phyloP scores from a whole-genome alignment of 2,329 filamentous ascomycete species.

The Aspergillaceae sp. region DNA sequence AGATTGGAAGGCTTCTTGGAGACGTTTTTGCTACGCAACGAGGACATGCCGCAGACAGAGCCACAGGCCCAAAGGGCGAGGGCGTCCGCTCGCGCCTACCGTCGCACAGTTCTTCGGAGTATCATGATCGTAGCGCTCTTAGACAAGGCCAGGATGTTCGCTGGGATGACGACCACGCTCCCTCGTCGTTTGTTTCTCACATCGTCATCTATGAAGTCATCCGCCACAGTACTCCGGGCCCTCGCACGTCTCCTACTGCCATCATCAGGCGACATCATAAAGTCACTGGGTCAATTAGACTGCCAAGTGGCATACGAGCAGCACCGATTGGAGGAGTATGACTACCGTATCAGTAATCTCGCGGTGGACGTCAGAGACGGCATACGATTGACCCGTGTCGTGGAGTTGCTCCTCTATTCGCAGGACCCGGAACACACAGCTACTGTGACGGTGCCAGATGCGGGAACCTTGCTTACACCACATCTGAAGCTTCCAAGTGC shows the following conservation, averaged over 20 bases:
- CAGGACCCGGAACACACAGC: conserved; percentile 33
- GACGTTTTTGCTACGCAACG: conserved; percentile 50
- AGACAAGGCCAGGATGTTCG: conserved; percentile 44
- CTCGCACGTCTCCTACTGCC: conserved; percentile 49
- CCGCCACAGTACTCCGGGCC: conserved; percentile 44
- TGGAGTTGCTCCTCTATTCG: conserved; percentile 49
- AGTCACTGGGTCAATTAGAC: conserved; percentile 48
- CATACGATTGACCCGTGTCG: conserved; percentile 49
- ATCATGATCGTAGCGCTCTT: conserved; percentile 53
- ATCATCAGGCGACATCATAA: conserved; percentile 49
- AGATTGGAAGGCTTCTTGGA: conserved; percentile 47
- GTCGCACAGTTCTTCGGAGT: conserved; percentile 49
- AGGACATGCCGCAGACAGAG: conserved; percentile 38
- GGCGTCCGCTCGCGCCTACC: conserved; percentile 42
- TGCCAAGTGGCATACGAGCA: conserved; percentile 50
- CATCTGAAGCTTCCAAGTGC: conserved; percentile 51
- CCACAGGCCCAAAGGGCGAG: conserved; percentile 30
- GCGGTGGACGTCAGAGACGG: conserved; percentile 56
- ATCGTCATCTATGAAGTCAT: conserved; percentile 49
- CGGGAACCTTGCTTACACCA: conserved; percentile 43
- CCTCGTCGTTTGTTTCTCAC: conserved; percentile 42
- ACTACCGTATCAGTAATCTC: conserved; percentile 51
- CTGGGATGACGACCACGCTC: conserved; percentile 8
- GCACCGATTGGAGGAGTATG: conserved; percentile 50
- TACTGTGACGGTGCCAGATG: conserved; percentile 39